Conservation (phyloP, 306 rosid genomes). For the Castanea sativa region DNA sequence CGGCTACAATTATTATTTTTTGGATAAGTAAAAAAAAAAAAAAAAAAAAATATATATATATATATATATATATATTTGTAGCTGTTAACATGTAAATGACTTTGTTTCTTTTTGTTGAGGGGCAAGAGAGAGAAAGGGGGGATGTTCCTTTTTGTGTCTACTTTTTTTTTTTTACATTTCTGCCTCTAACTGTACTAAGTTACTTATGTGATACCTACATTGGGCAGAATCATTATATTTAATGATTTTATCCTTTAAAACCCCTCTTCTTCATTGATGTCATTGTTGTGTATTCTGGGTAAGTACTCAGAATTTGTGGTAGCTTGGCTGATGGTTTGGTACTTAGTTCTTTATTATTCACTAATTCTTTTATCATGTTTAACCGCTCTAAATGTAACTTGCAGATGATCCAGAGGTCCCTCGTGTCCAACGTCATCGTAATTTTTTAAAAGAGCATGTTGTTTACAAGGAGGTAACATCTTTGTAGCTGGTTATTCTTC, state of each 20-base stretch:
- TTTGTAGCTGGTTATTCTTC: slow-evolving; percentile 1
- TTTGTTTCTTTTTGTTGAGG: too few species aligned
- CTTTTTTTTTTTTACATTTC: not conserved
- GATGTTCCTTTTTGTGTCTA: not conserved
- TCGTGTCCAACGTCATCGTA: slow-evolving; percentile 69
- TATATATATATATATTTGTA: too few species aligned
- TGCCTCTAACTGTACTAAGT: not conserved
- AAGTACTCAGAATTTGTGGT: not conserved
- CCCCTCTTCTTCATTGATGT: not conserved
- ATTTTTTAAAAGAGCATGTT: slow-evolving; percentile 80
- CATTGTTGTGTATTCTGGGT: not conserved
- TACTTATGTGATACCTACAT: not conserved
- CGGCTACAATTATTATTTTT: not conserved
- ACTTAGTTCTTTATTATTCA: slow-evolving; percentile 14
- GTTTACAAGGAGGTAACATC: slow-evolving; percentile 86
- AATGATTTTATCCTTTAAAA: not conserved
- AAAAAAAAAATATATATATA: too few species aligned
- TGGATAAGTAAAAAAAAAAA: too few species aligned
- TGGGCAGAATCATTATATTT: not conserved
- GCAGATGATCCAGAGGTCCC: slow-evolving; percentile 88
- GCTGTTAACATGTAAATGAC: not conserved
- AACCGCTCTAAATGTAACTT: slow-evolving; percentile 21
- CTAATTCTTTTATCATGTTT: slow-evolving; percentile 16
- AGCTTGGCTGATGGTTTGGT: slow-evolving; percentile 6
- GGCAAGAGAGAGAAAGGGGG: too few species aligned